phyloP scores from a whole-genome alignment of 176 grass and related monocot species.

The Elymus sibiricus region DNA sequence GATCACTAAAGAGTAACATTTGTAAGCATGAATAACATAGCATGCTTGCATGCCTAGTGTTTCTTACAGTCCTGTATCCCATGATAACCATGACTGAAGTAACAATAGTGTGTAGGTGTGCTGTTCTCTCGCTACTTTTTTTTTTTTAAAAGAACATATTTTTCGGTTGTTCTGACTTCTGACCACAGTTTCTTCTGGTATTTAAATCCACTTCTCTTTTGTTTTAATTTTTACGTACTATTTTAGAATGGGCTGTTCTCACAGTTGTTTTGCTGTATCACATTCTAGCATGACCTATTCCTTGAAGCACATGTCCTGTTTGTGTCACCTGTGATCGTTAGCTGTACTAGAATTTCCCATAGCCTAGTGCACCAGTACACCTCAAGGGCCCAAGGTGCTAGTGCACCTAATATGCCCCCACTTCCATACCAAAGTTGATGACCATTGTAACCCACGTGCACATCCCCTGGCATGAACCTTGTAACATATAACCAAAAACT shows the following conservation, averaged over 20 bases:
- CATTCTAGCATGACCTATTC: background rate
- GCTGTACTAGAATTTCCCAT: background rate
- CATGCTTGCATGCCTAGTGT: background rate
- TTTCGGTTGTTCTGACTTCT: background rate
- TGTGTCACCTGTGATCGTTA: background rate
- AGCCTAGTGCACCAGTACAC: background rate
- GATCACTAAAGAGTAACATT: no score
- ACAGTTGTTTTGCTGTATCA: background rate
- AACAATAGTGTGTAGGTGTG: background rate
- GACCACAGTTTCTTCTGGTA: background rate
- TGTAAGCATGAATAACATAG: background rate
- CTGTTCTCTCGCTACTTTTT: background rate
- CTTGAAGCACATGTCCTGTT: background rate
- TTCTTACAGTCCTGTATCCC: conserved; percentile 5
- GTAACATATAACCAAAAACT: background rate
- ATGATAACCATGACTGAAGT: background rate
- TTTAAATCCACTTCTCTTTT: background rate
- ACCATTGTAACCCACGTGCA: background rate
- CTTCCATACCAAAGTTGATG: conserved; percentile 10
- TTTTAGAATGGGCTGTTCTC: conserved; percentile 8
- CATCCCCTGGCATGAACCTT: background rate
- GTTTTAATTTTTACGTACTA: background rate
- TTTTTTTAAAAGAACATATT: background rate
- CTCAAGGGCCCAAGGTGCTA: background rate
- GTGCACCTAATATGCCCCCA: background rate